Percentiles rank a stretch among this genome's conserved stretches.
Evolutionary conservation across 148 eudicot genomes (phyloP).

Genomic region (Chenopodium quinoa): DNA sequence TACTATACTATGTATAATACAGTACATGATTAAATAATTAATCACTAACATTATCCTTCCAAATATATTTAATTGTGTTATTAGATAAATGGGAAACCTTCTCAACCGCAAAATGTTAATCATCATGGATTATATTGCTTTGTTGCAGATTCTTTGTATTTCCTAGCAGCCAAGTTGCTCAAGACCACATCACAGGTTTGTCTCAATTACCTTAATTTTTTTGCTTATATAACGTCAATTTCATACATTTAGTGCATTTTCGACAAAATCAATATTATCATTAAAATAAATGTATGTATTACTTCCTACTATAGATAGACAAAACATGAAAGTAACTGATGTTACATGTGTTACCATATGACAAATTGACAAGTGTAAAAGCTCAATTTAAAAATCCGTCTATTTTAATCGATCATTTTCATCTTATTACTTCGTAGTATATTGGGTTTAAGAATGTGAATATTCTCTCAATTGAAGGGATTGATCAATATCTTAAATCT

Average conservation of each 20-base stretch:
- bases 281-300: too few relatives aligned
- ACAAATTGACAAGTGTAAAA: too few relatives aligned
- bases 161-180: conserved; percentile 82
- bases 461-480: too few relatives aligned
- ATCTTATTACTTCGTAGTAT: too few relatives aligned
- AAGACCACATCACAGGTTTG: conserved; percentile 88
- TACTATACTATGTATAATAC: background rate
- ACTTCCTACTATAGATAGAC: too few relatives aligned
- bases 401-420: too few relatives aligned
- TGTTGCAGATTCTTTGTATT: conserved; percentile 78
- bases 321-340: too few relatives aligned
- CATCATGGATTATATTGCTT: conserved; percentile 43
- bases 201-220: conserved; percentile 14
- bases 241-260: background rate
- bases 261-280: background rate
- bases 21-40: background rate
- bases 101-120: conserved; percentile 23
- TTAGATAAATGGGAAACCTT: background rate
- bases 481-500: too few relatives aligned
- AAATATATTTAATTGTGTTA: background rate
- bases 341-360: too few relatives aligned
- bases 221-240: background rate
- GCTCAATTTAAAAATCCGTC: too few relatives aligned
- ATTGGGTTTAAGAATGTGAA: too few relatives aligned
- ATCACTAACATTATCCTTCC: background rate